phyloP scores from a whole-genome alignment of 257 asterid species.

The Fraxinus americana region DNA sequence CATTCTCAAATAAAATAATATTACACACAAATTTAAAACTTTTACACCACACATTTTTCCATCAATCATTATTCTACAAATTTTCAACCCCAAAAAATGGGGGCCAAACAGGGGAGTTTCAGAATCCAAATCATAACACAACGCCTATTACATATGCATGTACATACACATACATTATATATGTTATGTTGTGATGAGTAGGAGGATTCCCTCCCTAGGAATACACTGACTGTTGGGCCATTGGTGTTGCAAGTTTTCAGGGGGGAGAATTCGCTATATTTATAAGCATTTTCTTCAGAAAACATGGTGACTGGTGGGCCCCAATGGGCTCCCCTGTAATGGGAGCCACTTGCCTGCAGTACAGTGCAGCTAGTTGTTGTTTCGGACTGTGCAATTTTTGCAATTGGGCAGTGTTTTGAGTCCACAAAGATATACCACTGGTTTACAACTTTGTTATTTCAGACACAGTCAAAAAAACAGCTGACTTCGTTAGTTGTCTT shows the following conservation, averaged over 20 bases:
- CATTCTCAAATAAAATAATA: too few species aligned
- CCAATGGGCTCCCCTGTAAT: too few species aligned
- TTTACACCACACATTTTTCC: too few species aligned
- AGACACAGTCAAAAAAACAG: too few species aligned
- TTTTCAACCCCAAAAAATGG: too few species aligned
- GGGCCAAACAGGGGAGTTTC: too few species aligned
- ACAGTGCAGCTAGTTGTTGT: background rate
- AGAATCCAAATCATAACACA: background rate
- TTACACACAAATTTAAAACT: too few species aligned
- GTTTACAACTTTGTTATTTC: too few species aligned
- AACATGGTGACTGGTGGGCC: background rate
- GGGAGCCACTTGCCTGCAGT: background rate
- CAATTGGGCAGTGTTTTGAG: background rate
- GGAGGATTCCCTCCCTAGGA: constrained; percentile 21
- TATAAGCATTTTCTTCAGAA: background rate
- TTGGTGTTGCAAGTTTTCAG: background rate
- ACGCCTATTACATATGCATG: background rate
- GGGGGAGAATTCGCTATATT: background rate
- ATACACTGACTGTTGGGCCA: background rate
- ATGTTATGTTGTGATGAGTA: background rate
- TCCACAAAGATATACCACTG: background rate
- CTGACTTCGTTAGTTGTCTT: background rate
- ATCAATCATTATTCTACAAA: too few species aligned
- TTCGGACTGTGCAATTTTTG: background rate
- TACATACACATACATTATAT: background rate